A percentile compares a stretch with the other conserved stretches of the same genome.
Conservation (phyloP, 2,329 filamentous ascomycete genomes). For the Trichophaea hybrida region DNA sequence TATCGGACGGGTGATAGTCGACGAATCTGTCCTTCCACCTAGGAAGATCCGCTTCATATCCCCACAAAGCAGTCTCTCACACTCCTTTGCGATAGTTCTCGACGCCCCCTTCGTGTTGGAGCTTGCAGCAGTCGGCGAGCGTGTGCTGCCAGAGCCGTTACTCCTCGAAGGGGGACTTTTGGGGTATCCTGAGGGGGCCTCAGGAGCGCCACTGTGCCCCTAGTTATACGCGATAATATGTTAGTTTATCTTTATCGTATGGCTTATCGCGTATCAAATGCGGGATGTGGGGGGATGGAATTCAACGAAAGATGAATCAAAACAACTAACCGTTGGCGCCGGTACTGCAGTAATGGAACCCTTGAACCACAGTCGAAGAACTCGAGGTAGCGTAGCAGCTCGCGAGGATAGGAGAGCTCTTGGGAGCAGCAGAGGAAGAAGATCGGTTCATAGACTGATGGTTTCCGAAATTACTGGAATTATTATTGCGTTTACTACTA, state of each 20-base stretch:
- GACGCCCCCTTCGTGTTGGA: conserved; percentile 65
- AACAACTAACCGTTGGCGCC: conserved; percentile 53
- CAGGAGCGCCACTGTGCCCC: conserved; percentile 64
- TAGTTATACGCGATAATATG: conserved; percentile 28
- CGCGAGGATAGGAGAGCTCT: conserved; percentile 61
- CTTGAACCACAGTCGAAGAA: conserved; percentile 54
- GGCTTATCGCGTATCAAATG: neutral
- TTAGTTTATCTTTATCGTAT: conserved; percentile 1
- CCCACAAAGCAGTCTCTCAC: conserved; percentile 99
- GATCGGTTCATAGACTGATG: conserved; percentile 42
- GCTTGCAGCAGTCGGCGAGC: conserved; percentile 36
- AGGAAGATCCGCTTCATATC: conserved; percentile 84
- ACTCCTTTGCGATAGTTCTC: conserved; percentile 95
- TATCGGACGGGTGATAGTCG: conserved; percentile 74
- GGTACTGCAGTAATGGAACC: conserved; percentile 93
- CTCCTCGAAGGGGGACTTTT: conserved; percentile 30
- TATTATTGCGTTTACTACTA: conserved; percentile 56
- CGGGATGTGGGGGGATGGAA: neutral
- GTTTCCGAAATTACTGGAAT: conserved; percentile 48
- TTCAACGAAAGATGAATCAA: neutral
- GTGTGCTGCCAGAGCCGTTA: conserved; percentile 32
- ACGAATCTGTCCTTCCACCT: conserved; percentile 66
- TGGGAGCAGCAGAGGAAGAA: conserved; percentile 26
- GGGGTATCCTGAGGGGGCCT: conserved; percentile 45
- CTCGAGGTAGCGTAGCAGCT: conserved; percentile 76